phyloP scores from a whole-genome alignment of 2,329 filamentous ascomycete genomes.

The Sporothrix pallida region DNA sequence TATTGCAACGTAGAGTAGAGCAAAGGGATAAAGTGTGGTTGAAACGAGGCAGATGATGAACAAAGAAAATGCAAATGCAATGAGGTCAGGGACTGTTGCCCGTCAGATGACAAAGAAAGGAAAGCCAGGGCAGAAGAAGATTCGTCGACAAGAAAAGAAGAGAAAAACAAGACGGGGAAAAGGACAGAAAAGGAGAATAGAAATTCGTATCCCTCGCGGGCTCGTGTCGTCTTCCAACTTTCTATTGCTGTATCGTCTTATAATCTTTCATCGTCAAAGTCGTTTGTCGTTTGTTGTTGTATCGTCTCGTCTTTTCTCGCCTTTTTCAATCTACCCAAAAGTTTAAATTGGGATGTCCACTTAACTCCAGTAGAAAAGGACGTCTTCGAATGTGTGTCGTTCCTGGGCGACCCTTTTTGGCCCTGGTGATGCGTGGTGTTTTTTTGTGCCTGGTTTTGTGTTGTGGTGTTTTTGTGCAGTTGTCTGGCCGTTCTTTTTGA shows the following conservation, averaged over 20 bases:
- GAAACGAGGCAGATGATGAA: slow-evolving; percentile 1
- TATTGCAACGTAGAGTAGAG: background rate
- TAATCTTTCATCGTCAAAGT: background rate
- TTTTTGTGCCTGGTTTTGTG: background rate
- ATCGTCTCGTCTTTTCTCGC: background rate
- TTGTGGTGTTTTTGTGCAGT: background rate
- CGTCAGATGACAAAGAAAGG: background rate
- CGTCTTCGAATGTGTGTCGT: too few relatives aligned
- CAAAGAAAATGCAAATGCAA: background rate
- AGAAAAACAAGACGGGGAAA: background rate
- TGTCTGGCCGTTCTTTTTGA: background rate
- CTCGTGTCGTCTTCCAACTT: background rate
- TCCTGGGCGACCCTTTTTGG: background rate
- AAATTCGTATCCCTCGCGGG: background rate
- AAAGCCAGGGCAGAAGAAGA: background rate
- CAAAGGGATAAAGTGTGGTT: too few relatives aligned
- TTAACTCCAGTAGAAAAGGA: background rate
- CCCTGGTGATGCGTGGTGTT: slow-evolving; percentile 19
- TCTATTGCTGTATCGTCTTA: background rate
- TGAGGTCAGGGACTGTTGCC: background rate
- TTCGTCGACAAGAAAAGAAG: background rate
- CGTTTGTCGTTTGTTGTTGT: background rate
- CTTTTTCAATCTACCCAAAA: background rate
- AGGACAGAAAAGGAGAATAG: background rate
- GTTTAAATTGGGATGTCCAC: background rate